These are phyloP conservation scores for Penicillium decumbens DNA, from an alignment of 2,329 filamentous ascomycete genomes.

Conservation along the genomic window DNA sequence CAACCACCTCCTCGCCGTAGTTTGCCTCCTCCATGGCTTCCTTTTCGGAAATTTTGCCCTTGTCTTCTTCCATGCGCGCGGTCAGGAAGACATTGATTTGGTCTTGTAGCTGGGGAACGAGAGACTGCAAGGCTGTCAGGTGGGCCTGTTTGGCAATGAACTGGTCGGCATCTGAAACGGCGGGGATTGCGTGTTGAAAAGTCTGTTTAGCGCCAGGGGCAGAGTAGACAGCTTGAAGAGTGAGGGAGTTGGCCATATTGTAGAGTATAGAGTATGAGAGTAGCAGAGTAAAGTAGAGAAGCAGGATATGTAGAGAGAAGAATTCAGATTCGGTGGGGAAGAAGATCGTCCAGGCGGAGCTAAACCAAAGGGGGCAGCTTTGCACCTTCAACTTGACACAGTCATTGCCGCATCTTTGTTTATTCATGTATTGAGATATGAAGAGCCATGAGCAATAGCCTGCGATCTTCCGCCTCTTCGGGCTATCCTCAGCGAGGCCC, in stretches of 20 bases:
- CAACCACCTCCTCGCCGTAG: slow-evolving; percentile 76
- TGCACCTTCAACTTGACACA: slow-evolving; percentile 4
- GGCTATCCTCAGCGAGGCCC: slow-evolving; percentile 19
- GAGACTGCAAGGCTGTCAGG: slow-evolving; percentile 48
- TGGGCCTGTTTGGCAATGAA: slow-evolving; percentile 50
- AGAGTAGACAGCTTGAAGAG: slow-evolving; percentile 27
- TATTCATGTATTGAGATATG: neutral
- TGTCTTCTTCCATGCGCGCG: slow-evolving; percentile 59
- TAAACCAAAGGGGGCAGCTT: slow-evolving; percentile 14
- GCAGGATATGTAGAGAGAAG: neutral
- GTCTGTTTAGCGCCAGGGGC: slow-evolving; percentile 29
- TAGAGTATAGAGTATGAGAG: neutral
- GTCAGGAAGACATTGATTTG: slow-evolving; percentile 59
- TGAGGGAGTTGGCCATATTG: slow-evolving; percentile 7
- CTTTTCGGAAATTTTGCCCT: slow-evolving; percentile 39
- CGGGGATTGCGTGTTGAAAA: slow-evolving; percentile 32
- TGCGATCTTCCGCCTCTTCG: slow-evolving; percentile 16
- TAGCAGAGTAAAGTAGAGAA: neutral
- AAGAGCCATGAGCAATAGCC: slow-evolving; percentile 17
- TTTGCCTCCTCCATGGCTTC: slow-evolving; percentile 52
- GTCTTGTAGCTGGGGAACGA: slow-evolving; percentile 50
- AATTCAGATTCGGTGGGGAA: neutral
- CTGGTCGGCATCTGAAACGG: slow-evolving; percentile 17
- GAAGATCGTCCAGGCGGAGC: slow-evolving; percentile 10
- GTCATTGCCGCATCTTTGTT: neutral